A percentile compares a stretch with the other conserved stretches of the same genome.
phyloP scores from a whole-genome alignment of 495 filamentous ascomycete genomes.

The Neurospora sp. region DNA sequence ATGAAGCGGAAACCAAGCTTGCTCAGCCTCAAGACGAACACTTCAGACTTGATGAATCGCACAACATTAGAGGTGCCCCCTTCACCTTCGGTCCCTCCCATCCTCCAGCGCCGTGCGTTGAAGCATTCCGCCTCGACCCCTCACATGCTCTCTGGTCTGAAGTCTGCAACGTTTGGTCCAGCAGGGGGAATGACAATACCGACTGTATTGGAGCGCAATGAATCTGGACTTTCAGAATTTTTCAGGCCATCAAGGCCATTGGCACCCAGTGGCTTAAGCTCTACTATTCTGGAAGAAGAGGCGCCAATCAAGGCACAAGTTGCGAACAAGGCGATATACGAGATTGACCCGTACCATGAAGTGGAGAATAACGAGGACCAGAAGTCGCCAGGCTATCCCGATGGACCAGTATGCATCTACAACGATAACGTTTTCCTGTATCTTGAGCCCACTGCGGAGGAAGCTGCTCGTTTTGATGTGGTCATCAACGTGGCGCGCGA shows the following conservation, averaged over 20 bases:
- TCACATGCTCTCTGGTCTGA: constrained; percentile 43
- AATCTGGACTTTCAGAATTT: constrained; percentile 37
- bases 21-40: constrained; percentile 53
- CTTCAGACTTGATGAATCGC: constrained; percentile 34
- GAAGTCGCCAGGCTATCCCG: constrained; percentile 82
- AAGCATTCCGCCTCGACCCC: constrained; percentile 49
- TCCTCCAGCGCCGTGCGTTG: constrained; percentile 42
- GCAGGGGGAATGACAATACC: constrained; percentile 44
- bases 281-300: constrained; percentile 64
- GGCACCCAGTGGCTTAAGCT: constrained; percentile 17
- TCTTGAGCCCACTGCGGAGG: constrained; percentile 76
- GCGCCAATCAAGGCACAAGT: constrained; percentile 56
- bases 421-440: constrained; percentile 89
- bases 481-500: constrained; percentile 94
- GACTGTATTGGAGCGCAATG: constrained; percentile 37
- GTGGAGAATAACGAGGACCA: constrained; percentile 57
- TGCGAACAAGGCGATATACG: constrained; percentile 42
- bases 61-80: constrained; percentile 33
- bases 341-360: constrained; percentile 40
- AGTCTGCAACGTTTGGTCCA: constrained; percentile 43
- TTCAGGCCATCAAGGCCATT: constrained; percentile 33
- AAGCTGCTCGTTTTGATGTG: constrained; percentile 80
- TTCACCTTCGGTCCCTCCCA: constrained; percentile 37
- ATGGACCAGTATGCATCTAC: constrained; percentile 87
- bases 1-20: constrained; percentile 69